Percentiles rank a stretch among this genome's conserved stretches.
Conservation (phyloP, 495 filamentous ascomycete species). For the Parathielavia appendiculata region DNA sequence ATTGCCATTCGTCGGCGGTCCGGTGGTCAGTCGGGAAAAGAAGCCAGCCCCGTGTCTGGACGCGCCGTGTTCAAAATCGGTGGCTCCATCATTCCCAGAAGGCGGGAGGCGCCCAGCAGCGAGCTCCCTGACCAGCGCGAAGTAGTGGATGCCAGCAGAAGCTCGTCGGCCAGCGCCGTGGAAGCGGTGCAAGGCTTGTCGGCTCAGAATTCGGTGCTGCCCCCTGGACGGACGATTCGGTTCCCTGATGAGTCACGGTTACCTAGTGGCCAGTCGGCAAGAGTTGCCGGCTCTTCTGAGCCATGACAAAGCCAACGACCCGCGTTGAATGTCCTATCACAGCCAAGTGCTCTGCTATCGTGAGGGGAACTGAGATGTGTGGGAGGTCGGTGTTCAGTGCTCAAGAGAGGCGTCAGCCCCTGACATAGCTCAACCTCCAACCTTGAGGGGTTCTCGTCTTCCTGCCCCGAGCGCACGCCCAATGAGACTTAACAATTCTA, state of each 20-base stretch:
- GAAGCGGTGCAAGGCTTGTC: neutral
- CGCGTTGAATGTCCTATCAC: too few species aligned
- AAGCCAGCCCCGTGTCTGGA: conserved; percentile 19
- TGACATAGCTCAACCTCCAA: too few species aligned
- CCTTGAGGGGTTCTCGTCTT: too few species aligned
- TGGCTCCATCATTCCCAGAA: conserved; percentile 26
- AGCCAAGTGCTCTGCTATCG: too few species aligned
- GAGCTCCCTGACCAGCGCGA: neutral
- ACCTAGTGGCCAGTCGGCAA: neutral
- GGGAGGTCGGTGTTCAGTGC: too few species aligned
- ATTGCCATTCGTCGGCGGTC: conserved; percentile 13
- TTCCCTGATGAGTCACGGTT: conserved; percentile 39
- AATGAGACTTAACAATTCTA: too few species aligned
- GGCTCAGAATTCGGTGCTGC: neutral
- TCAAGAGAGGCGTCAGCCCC: too few species aligned
- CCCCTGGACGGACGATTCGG: conserved; percentile 34
- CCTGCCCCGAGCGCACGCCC: too few species aligned
- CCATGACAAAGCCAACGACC: conserved; percentile 1
- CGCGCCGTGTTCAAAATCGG: conserved; percentile 49
- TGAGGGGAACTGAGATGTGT: too few species aligned
- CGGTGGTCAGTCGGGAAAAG: neutral
- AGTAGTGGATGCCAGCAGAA: neutral
- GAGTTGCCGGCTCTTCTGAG: neutral
- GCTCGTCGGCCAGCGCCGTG: neutral
- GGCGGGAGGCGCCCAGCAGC: neutral